Evolutionary conservation across 192 early-diverging fungal species (phyloP).

Genomic region (Phlyctochytrium arcticum): DNA sequence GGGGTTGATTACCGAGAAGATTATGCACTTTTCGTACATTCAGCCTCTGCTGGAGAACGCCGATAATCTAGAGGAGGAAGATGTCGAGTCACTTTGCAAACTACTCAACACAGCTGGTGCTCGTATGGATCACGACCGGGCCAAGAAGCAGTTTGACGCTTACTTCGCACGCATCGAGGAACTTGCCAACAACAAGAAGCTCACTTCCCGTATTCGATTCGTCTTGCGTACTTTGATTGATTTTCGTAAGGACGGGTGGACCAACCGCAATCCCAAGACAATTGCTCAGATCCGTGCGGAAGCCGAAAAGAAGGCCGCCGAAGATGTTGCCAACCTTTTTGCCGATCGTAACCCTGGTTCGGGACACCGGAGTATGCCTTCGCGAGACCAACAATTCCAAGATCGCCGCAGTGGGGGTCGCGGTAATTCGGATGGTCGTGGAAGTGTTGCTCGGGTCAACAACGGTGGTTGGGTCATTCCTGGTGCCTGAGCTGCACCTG

Average conservation of each 20-base stretch:
- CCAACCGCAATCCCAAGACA: constrained; percentile 71
- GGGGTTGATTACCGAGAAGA: constrained; percentile 85
- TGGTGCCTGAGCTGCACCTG: no score
- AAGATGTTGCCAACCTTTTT: constrained; percentile 68
- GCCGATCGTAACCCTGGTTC: constrained; percentile 59
- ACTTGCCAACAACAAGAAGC: constrained; percentile 62
- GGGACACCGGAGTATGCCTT: constrained; percentile 43
- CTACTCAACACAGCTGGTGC: constrained; percentile 85
- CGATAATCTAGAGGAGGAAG: constrained; percentile 86
- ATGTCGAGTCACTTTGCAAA: constrained; percentile 89
- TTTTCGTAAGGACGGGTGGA: constrained; percentile 76
- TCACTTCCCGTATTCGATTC: constrained; percentile 88
- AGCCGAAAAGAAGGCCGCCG: constrained; percentile 55
- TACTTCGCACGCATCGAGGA: constrained; percentile 84
- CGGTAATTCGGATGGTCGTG: constrained; percentile 42
- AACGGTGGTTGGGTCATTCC: constrained; percentile 63
- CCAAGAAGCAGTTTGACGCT: constrained; percentile 67
- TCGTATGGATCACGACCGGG: constrained; percentile 64
- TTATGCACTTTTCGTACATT: constrained; percentile 91
- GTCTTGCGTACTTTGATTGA: constrained; percentile 88
- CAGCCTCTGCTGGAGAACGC: constrained; percentile 69
- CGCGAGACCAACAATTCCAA: constrained; percentile 56
- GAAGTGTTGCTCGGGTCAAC: constrained; percentile 38
- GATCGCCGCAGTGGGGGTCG: constrained; percentile 51
- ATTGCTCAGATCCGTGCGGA: constrained; percentile 90